A percentile compares a stretch with the other conserved stretches of the same genome.
Evolutionary conservation across 768 basidiomycete species (phyloP).

Genomic region (Tubosaeta sp.): DNA sequence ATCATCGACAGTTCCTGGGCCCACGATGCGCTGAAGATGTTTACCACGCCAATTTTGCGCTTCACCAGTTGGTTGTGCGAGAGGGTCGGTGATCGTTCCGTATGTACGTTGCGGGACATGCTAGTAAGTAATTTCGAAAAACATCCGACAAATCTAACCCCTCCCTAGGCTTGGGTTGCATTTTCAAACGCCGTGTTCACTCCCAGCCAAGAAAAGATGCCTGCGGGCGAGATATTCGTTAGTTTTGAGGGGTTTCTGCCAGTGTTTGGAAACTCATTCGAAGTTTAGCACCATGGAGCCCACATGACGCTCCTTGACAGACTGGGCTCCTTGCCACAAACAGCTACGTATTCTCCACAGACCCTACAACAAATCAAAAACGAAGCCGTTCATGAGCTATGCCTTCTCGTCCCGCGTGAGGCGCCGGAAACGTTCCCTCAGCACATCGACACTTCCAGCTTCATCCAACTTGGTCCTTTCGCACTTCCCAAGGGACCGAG

Average conservation of each 20-base stretch:
- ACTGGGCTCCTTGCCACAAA: constrained; percentile 71
- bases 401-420: constrained; percentile 51
- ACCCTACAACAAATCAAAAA: constrained; percentile 58
- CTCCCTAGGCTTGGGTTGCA: constrained; percentile 78
- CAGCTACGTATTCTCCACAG: constrained; percentile 56
- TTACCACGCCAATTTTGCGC: constrained; percentile 62
- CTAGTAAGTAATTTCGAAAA: constrained; percentile 48
- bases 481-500: constrained; percentile 56
- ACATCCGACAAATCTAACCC: constrained; percentile 1
- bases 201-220: constrained; percentile 31
- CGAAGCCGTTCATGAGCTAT: constrained; percentile 52
- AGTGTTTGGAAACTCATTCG: constrained; percentile 9
- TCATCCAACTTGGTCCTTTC: constrained; percentile 70
- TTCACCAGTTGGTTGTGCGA: constrained; percentile 79
- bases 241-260: constrained; percentile 24
- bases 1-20: constrained; percentile 75
- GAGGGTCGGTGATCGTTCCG: constrained; percentile 55
- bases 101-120: constrained; percentile 82
- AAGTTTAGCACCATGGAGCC: constrained; percentile 79
- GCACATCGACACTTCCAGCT: constrained; percentile 32
- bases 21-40: constrained; percentile 44
- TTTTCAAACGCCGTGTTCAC: constrained; percentile 68
- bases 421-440: constrained; percentile 19
- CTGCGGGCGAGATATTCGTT: constrained; percentile 62
- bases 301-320: constrained; percentile 93